Percentiles rank a stretch among this genome's conserved stretches.
Conservation (phyloP, 1,284 basidiomycete species). For the Afroboletus lepidellus region DNA sequence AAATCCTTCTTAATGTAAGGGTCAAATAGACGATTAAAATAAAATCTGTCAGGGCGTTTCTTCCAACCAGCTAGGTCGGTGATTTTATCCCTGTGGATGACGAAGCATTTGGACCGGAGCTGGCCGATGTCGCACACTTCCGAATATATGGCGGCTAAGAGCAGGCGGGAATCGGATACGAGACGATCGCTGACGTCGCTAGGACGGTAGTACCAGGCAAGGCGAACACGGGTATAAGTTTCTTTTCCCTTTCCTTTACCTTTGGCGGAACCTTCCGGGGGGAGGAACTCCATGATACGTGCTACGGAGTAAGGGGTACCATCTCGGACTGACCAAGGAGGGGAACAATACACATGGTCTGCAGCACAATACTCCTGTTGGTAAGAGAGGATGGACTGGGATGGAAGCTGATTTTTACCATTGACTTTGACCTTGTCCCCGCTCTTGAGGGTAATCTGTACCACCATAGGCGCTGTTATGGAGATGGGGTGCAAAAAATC, state of each 20-base stretch:
- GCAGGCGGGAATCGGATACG: constrained; percentile 83
- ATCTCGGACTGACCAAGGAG: constrained; percentile 86
- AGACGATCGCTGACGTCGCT: constrained; percentile 84
- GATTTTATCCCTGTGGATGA: constrained; percentile 92
- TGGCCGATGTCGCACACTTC: constrained; percentile 92
- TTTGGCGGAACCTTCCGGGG: constrained; percentile 65
- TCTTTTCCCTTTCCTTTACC: constrained; percentile 58
- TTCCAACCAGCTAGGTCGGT: constrained; percentile 94
- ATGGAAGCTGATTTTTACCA: constrained; percentile 50
- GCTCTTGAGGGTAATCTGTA: constrained; percentile 56
- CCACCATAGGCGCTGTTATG: constrained; percentile 23
- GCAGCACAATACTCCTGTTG: constrained; percentile 33
- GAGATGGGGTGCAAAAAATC: constrained; percentile 29
- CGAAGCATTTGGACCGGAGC: constrained; percentile 88
- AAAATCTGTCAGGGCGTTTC: constrained; percentile 91
- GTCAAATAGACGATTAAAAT: constrained; percentile 92
- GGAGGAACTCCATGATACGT: constrained; percentile 94
- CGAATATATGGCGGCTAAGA: constrained; percentile 93
- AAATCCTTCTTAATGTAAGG: constrained; percentile 98
- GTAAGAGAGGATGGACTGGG: constrained; percentile 19
- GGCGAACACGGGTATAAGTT: constrained; percentile 74
- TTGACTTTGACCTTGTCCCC: constrained; percentile 81
- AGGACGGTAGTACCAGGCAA: constrained; percentile 93
- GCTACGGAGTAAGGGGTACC: constrained; percentile 92
- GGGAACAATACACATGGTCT: constrained; percentile 97